Evolutionary conservation across 768 basidiomycete species (phyloP).

Genomic region (Xerocomus potaroensis): DNA sequence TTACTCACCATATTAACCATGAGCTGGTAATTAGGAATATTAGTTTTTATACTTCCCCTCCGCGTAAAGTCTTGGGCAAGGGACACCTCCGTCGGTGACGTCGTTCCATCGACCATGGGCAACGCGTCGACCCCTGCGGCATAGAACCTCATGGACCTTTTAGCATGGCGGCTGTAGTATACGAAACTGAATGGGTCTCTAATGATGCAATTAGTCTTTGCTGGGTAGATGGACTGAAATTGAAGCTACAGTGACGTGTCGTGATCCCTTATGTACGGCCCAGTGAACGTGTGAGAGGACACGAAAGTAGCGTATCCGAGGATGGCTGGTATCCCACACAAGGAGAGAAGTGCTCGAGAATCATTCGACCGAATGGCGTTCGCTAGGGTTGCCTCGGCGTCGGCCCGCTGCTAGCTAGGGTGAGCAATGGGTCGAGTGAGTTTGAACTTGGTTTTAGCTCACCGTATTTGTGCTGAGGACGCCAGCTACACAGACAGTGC

Average conservation of each 20-base stretch:
- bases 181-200: conserved; percentile 33
- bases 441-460: conserved; percentile 4
- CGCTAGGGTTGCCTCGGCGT: conserved; percentile 12
- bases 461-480: conserved; percentile 38
- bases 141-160: conserved; percentile 61
- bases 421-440: conserved; percentile 1
- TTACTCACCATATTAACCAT: conserved; percentile 41
- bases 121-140: conserved; percentile 37
- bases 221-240: conserved; percentile 1
- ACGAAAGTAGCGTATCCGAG: conserved; percentile 26
- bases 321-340: conserved; percentile 25
- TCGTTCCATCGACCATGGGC: conserved; percentile 13
- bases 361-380: conserved; percentile 16
- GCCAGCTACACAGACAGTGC: conserved; percentile 48
- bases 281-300: conserved; percentile 4
- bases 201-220: conserved; percentile 7
- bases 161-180: conserved; percentile 52
- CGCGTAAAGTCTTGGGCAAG: conserved; percentile 40
- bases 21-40: conserved; percentile 20
- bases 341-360: conserved; percentile 10
- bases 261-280: conserved; percentile 33
- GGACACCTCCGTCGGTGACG: conserved; percentile 25
- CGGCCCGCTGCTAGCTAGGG: conserved; percentile 10
- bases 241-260: conserved; percentile 15
- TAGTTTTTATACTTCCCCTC: conserved; percentile 4